Evolutionary conservation across 176 grass and related monocot species (phyloP), one percentile per base, ranked within the genome.

Genomic region (Dendrocalamus sinicus): DNA sequence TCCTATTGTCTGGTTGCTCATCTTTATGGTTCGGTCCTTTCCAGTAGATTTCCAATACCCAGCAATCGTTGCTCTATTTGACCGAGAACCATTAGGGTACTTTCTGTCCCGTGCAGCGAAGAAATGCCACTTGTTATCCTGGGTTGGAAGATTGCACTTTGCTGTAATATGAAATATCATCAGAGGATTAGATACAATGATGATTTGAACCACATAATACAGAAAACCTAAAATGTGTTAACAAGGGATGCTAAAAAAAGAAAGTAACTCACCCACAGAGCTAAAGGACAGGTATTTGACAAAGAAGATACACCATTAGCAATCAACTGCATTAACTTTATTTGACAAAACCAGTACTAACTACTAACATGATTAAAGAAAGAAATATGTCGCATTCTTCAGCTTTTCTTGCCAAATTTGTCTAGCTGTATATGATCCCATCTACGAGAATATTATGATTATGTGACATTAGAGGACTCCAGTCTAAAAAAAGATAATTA

Each of bases 21-120:
- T n/a, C 59, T 81, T 92, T 70, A 98, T 92, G 62, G 84, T 26
- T 39, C 96, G 89, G 67, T 98, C 96, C 80, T 94, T 98, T 47
- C 96, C 96, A 53, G 96, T 98, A 45, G 96, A 98, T 83, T 98
- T 98, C 96, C 96, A 98, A 70, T 95, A 98, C 45, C 96, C 96
- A 73, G 86, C 89, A 39, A 71, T 22, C 6, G 96, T 98, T 40
- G 96, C 86, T 59, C 96, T 95, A 44, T 98, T 98, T 73, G 91
- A 78, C 12, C 91, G 90, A 68, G 81, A 76, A 39, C 93, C 89
- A 22, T 93, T 98, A 50, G 93, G 96, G 83, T 98, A 98, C 80
- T 98, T 98, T 78, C 89, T 87, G 81, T 98, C 96, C 7, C 73
- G 84, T 11, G 86, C 78, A 5, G 88, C 83, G 10, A 98, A 98